Evolutionary conservation across 106 monocot species (phyloP), one percentile per base, ranked within the genome.

Genomic region (Allium fistulosum): DNA sequence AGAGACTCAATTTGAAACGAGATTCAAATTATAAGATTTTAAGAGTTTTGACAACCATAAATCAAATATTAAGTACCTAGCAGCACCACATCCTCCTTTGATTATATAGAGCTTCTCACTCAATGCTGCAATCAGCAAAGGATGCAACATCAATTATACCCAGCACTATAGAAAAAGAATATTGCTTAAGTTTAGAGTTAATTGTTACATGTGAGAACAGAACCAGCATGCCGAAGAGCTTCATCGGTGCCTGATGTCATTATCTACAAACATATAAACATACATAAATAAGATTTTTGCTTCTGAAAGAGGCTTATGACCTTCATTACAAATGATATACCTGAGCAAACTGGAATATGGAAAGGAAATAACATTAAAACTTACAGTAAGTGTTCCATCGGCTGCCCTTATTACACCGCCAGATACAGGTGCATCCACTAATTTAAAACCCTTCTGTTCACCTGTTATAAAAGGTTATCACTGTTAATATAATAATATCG

Each of bases 391-490:
- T 65, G 96, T 87, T 79, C 96, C 96, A 50, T 89, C 92, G 69
- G 88, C 96, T 53, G 96, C 96, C 67, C 88, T 82, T 84, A 80
- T 89, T 51, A 92, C 92, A 69, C 96, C 96, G 84, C 96, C 92
- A 79, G 96, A 97, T 45, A 92, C 92, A 49, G 96, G 96, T 51
- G 96, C 96, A 92, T 97, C 96, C 13, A 97, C 84, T 65, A 97
- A 77, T 37, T 89, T 92, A 51, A 92, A 62, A 53, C 53, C 75
- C 70, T 67, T 86, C 10, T 70, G 53, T 78, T 86, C 86, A 75
- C 68, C 96, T 92, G 73, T 37, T 37, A 37, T 17, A 46, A 69
- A 15, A 77, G 11, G 71, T 57, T 61, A 17, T n/a, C 28, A 72
- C 51, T 28, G 63, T 61, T 66, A 66, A 2, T 8, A 72, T 63